Evolutionary conservation across 805 yeast genomes (phyloP).

Genomic region (Saccharomycopsis sp.): DNA sequence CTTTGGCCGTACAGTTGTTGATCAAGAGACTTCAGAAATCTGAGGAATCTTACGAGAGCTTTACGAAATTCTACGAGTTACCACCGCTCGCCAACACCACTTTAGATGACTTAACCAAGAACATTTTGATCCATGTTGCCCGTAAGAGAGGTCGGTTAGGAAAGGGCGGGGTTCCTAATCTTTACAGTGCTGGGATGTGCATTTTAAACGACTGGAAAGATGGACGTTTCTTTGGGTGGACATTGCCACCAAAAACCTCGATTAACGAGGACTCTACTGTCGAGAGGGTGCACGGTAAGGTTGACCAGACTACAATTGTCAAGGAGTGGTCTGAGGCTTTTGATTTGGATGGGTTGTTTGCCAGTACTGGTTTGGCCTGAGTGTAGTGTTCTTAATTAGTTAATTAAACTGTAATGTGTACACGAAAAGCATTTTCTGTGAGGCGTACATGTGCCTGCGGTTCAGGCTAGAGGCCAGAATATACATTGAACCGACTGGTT

Average conservation of each 20-base stretch:
- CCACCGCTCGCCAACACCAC: constrained; percentile 57
- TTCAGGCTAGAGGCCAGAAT: not conserved
- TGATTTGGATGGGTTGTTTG: constrained; percentile 77
- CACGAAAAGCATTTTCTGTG: too few relatives aligned
- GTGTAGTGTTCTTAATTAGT: too few relatives aligned
- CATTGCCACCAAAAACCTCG: constrained; percentile 46
- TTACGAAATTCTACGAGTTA: constrained; percentile 64
- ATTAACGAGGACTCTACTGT: constrained; percentile 38
- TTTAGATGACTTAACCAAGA: constrained; percentile 73
- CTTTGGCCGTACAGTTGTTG: constrained; percentile 69
- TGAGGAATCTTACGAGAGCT: constrained; percentile 55
- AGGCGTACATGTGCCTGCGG: too few relatives aligned
- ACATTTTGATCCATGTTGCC: constrained; percentile 86
- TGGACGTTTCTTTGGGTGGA: constrained; percentile 91
- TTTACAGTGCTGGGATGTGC: constrained; percentile 74
- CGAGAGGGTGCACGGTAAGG: constrained; percentile 36
- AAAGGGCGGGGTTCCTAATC: constrained; percentile 87
- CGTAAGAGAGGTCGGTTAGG: constrained; percentile 89
- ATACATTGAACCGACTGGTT: not conserved
- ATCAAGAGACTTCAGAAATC: constrained; percentile 71
- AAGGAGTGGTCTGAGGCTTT: constrained; percentile 88
- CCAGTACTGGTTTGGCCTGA: constrained; percentile 28
- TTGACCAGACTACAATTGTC: constrained; percentile 71
- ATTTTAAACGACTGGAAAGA: constrained; percentile 95
- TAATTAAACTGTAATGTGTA: too few relatives aligned